A percentile compares a stretch with the other conserved stretches of the same genome.
phyloP scores from a whole-genome alignment of 202 grass and related monocot species.

The Schoenoplectus triqueter region DNA sequence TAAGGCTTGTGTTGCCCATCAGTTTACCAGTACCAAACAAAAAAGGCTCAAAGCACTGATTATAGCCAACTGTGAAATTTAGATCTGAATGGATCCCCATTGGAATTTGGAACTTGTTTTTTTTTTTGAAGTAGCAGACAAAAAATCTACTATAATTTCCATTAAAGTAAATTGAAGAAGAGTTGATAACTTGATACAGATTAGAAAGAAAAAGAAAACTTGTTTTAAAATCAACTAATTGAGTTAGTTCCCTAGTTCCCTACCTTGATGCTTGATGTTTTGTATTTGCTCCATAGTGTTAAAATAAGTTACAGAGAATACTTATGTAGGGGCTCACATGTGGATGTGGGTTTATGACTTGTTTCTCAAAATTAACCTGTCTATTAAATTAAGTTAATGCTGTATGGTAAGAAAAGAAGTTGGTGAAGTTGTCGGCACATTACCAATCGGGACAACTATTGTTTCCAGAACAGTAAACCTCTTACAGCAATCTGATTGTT shows the following conservation, averaged over 20 bases:
- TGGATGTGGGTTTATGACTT: background rate
- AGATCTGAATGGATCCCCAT: conserved; percentile 4
- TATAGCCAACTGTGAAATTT: background rate
- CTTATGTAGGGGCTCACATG: conserved; percentile 35
- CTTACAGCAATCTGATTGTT: background rate
- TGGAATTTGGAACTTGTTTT: too few relatives aligned
- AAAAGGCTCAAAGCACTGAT: background rate
- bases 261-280: background rate
- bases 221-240: conserved; percentile 21
- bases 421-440: conserved; percentile 20
- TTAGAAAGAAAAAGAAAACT: background rate
- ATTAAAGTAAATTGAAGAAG: too few relatives aligned
- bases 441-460: conserved; percentile 10
- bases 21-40: background rate
- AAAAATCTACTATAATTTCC: too few relatives aligned
- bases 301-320: conserved; percentile 2
- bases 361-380: conserved; percentile 19
- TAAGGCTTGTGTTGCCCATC: background rate
- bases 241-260: conserved; percentile 15
- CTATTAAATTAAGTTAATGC: conserved; percentile 4
- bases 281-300: conserved; percentile 10
- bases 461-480: conserved; percentile 8
- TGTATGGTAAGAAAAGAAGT: conserved; percentile 21
- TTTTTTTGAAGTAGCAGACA: too few relatives aligned
- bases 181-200: too few relatives aligned